Evolutionary conservation across 2,329 filamentous ascomycete genomes (phyloP).

Genomic region (Aspergillus piperis): DNA sequence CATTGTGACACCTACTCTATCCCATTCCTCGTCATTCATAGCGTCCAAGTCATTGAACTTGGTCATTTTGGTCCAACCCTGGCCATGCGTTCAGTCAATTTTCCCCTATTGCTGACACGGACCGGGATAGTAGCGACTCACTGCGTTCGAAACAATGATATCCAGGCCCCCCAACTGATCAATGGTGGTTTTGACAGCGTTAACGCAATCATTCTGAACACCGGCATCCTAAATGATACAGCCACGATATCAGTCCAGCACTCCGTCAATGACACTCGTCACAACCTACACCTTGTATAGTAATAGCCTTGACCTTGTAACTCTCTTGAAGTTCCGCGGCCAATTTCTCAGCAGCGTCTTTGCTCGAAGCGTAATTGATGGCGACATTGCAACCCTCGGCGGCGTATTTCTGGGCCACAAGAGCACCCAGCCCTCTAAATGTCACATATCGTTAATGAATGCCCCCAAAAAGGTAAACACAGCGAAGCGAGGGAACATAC

Average conservation of each 20-base stretch:
- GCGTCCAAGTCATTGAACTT: slow-evolving; percentile 60
- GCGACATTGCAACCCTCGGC: slow-evolving; percentile 67
- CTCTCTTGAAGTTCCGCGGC: slow-evolving; percentile 56
- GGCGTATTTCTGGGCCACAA: slow-evolving; percentile 68
- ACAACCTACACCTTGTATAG: slow-evolving; percentile 63
- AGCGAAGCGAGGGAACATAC: slow-evolving; percentile 41
- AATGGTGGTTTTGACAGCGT: slow-evolving; percentile 61
- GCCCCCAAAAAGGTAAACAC: too few species aligned
- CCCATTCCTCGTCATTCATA: slow-evolving; percentile 63
- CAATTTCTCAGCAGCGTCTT: slow-evolving; percentile 61
- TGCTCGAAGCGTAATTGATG: slow-evolving; percentile 70
- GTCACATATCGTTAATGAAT: too few species aligned
- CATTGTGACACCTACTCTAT: slow-evolving; percentile 50
- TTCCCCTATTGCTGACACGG: not conserved
- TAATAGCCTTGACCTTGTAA: slow-evolving; percentile 54
- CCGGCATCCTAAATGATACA: slow-evolving; percentile 58
- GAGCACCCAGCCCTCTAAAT: slow-evolving; percentile 68
- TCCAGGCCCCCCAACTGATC: slow-evolving; percentile 69
- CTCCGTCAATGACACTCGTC: not conserved
- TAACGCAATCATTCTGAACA: slow-evolving; percentile 58
- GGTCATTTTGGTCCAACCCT: slow-evolving; percentile 65
- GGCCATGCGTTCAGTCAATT: slow-evolving; percentile 1
- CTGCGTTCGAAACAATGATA: slow-evolving; percentile 74
- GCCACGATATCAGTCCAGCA: slow-evolving; percentile 7
- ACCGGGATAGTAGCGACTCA: slow-evolving; percentile 31